Evolutionary conservation across 305 asterid genomes (phyloP).

Genomic region (Solanum hybrid): DNA sequence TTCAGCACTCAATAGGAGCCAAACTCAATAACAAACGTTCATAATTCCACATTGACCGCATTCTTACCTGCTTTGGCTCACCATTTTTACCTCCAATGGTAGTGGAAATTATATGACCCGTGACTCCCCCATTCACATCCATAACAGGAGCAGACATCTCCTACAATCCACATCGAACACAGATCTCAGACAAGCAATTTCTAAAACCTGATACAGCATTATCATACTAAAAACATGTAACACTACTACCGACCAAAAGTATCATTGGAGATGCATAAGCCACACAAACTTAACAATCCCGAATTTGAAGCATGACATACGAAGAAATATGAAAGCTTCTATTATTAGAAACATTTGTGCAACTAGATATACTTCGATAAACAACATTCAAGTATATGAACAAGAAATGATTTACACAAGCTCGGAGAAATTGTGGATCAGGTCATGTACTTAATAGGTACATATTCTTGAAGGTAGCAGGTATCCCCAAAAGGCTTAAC

Average conservation of each 20-base stretch:
- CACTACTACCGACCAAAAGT: background rate
- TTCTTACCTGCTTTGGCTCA: conserved; percentile 79
- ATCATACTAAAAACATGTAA: background rate
- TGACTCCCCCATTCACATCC: conserved; percentile 60
- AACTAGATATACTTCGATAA: background rate
- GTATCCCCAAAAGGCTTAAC: background rate
- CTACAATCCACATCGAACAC: conserved; percentile 24
- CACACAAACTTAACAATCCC: background rate
- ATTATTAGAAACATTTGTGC: background rate
- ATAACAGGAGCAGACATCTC: conserved; percentile 71
- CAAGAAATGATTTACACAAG: background rate
- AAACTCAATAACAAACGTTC: background rate
- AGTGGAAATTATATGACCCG: conserved; percentile 89
- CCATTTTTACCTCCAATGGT: conserved; percentile 95
- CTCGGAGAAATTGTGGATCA: background rate
- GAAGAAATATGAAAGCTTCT: background rate
- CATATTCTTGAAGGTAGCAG: background rate
- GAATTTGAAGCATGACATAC: background rate
- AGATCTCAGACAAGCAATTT: background rate
- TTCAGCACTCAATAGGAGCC: background rate
- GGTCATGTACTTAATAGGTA: background rate
- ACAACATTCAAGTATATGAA: background rate
- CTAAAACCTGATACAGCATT: background rate
- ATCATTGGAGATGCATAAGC: background rate
- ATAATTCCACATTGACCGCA: background rate